Base-by-base conservation (phyloP, 2,329 filamentous ascomycete genomes). In the Stagonosporopsis vannaccii region DNA sequence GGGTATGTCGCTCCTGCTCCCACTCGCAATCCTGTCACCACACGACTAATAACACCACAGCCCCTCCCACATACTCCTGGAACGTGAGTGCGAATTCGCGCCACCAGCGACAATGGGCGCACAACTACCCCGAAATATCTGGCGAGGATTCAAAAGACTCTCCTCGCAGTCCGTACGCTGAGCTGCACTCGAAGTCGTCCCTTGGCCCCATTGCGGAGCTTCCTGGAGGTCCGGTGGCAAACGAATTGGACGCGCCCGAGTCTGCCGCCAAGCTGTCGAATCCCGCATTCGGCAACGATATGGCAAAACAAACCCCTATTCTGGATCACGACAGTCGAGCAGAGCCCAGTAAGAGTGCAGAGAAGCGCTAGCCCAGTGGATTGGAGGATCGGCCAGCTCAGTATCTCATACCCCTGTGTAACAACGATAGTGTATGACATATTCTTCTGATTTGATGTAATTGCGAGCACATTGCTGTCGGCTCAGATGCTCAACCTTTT, bases 51-150 rank as follows among this genome's bases (percentile, higher is more conserved):
- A 22, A 7, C 39, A 4, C 6, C 6, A 19, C 26, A 58, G 54
- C 39, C 28, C 43, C 39, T 19, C 54, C 54, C 12, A 52, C 40
- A 19, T 58, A 58, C 39, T 52, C 48, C 23, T 48, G 42, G 47
- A 37, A 44, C 17, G 13, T 28, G 7, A 33, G 35, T 19, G 28
- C 41, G 32, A 36, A 41, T 15, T 7, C 43, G 0, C 26, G 42
- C 11, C 19, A 19, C 2, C 53, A 36, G 11, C 53, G 51, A 17
- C 17, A 9, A 12, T 43, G 42, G 46, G 23, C 42, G 8, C 48
- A 44, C 32, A 48, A 13, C 23, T 30, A 42, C n/a, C 36, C 26
- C n/a, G 56, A 58, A 28, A n/a, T 47, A 0, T 22, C 46, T 2
- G 51, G 40, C 6, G 51, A 58, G 22, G 39, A 54, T 35, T 25